Conservation (phyloP, 768 basidiomycete genomes). For the Boletus vermiculosoides region DNA sequence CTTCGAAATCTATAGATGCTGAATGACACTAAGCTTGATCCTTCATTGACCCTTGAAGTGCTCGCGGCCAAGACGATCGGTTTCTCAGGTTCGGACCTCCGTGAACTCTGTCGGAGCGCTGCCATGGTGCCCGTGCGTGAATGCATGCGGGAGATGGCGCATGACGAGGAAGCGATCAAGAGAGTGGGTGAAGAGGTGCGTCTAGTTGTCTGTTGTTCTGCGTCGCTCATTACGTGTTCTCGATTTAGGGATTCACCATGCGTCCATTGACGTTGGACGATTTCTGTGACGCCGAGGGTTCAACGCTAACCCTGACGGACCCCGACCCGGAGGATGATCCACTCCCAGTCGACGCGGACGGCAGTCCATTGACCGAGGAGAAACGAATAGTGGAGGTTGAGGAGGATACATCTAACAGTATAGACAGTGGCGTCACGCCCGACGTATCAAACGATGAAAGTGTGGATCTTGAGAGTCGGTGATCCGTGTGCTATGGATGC, state of each 20-base stretch:
- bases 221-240: not conserved
- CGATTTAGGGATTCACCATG: constrained; percentile 66
- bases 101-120: constrained; percentile 89
- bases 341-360: constrained; percentile 4
- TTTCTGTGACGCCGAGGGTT: constrained; percentile 51
- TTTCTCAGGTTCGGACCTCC: constrained; percentile 85
- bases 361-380: not conserved
- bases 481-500: not conserved
- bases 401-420: not conserved
- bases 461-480: constrained; percentile 4
- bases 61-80: constrained; percentile 74
- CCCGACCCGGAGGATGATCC: constrained; percentile 32
- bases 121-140: constrained; percentile 92
- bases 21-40: constrained; percentile 65
- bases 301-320: constrained; percentile 23
- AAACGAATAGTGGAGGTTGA: constrained; percentile 3
- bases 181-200: constrained; percentile 43
- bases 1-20: constrained; percentile 61
- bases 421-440: not conserved
- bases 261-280: constrained; percentile 71
- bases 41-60: constrained; percentile 55
- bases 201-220: not conserved
- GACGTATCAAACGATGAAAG: not conserved
- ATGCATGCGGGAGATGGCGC: constrained; percentile 57
- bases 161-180: constrained; percentile 49